These are phyloP conservation scores for Trichoderma simmonsii DNA, from an alignment of 2,329 filamentous ascomycete genomes.

Conservation along the genomic window DNA sequence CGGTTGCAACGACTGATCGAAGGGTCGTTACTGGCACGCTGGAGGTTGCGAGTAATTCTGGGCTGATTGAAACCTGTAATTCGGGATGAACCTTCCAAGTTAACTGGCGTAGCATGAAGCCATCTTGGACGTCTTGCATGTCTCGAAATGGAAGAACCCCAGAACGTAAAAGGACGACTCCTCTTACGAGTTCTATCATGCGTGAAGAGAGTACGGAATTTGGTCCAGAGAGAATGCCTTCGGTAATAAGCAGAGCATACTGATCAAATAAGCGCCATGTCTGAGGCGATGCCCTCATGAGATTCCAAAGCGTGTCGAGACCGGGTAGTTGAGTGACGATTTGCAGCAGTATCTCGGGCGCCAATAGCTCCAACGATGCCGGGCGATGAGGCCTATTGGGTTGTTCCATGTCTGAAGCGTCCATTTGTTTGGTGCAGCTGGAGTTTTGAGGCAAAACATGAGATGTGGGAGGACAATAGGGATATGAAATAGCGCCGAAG, in stretches of 20 bases:
- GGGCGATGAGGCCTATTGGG: background rate
- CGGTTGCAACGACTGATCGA: slow-evolving; percentile 22
- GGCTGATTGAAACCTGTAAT: background rate
- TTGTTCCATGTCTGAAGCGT: background rate
- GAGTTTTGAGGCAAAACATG: background rate
- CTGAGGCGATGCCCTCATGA: background rate
- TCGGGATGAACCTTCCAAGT: background rate
- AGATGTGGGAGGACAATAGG: background rate
- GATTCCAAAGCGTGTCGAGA: background rate
- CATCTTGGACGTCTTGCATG: background rate
- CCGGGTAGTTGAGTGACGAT: background rate
- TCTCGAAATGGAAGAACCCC: background rate
- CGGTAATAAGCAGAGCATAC: background rate
- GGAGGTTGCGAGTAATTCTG: background rate
- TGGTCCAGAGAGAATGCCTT: background rate
- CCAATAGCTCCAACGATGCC: background rate
- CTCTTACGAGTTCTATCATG: background rate
- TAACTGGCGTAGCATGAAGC: background rate
- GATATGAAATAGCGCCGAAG: background rate
- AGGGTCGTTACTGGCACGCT: slow-evolving; percentile 7
- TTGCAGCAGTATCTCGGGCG: background rate
- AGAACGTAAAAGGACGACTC: background rate
- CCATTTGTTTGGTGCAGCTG: background rate
- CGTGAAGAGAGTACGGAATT: background rate
- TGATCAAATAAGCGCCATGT: background rate